Evolutionary conservation across 495 filamentous ascomycete species (phyloP).

Genomic region (Chlorociboria aeruginascens): DNA sequence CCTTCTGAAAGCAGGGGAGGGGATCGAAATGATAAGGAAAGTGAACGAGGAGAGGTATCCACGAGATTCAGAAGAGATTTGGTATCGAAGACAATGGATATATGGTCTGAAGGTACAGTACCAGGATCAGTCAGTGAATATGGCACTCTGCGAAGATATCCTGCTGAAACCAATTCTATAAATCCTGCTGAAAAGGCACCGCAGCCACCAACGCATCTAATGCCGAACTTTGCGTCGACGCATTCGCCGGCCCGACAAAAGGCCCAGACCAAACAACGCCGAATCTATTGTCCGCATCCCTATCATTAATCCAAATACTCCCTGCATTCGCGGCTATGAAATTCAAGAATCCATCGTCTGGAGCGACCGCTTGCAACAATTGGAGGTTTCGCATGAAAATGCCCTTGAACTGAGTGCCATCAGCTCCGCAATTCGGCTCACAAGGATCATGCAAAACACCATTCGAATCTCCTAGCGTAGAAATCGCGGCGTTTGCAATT

Average conservation of each 20-base stretch:
- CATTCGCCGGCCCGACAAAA: conserved; percentile 27
- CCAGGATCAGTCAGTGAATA: too few species aligned
- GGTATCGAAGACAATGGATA: too few species aligned
- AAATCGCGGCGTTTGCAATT: conserved; percentile 56
- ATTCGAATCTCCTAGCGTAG: conserved; percentile 36
- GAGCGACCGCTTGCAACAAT: conserved; percentile 40
- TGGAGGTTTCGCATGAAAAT: conserved; percentile 62
- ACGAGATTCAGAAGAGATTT: too few species aligned
- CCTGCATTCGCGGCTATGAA: conserved; percentile 52
- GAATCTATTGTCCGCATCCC: conserved; percentile 36
- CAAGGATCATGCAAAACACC: conserved; percentile 57
- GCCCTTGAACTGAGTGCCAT: conserved; percentile 67
- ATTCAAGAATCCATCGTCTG: conserved; percentile 34
- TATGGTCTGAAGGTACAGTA: too few species aligned
- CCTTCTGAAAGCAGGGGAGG: too few species aligned
- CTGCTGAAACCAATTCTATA: too few species aligned
- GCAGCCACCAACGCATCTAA: conserved; percentile 62
- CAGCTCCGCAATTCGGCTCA: conserved; percentile 49
- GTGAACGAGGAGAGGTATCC: too few species aligned
- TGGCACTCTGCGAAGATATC: too few species aligned
- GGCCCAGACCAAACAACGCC: conserved; percentile 49
- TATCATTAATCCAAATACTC: conserved; percentile 54
- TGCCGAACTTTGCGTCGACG: conserved; percentile 54
- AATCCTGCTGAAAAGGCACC: conserved; percentile 4
- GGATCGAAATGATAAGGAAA: too few species aligned